phyloP scores from a whole-genome alignment of 441 rosid genomes.

The Breynia disticha region DNA sequence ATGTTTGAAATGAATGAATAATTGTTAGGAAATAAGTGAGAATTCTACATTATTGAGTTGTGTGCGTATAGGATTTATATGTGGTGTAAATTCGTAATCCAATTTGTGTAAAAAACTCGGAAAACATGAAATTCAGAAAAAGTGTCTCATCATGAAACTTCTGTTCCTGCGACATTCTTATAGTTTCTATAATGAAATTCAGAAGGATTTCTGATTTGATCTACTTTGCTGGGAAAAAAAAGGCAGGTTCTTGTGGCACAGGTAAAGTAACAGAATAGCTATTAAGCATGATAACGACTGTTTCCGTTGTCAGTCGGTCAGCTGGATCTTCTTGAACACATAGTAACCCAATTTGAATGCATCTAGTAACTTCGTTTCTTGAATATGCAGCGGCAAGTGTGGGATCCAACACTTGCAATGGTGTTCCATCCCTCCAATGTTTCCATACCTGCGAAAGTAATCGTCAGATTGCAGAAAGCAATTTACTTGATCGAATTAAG shows the following conservation, averaged over 20 bases:
- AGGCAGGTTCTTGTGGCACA: slow-evolving; percentile 25
- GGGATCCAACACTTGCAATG: slow-evolving; percentile 22
- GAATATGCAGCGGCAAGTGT: slow-evolving; percentile 16
- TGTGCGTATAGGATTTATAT: too few relatives aligned
- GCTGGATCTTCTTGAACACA: slow-evolving; percentile 41
- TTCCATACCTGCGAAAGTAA: slow-evolving; percentile 30
- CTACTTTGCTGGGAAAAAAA: slow-evolving; percentile 9
- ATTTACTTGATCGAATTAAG: not conserved
- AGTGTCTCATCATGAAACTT: slow-evolving; percentile 1
- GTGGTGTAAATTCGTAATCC: too few relatives aligned
- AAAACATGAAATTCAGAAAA: too few relatives aligned
- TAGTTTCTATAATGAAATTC: too few relatives aligned
- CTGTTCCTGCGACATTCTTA: too few relatives aligned
- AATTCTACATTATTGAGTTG: not conserved
- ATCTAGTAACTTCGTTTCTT: slow-evolving; percentile 21
- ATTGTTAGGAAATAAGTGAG: too few relatives aligned
- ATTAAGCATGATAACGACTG: slow-evolving; percentile 22
- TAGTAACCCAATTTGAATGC: slow-evolving; percentile 34
- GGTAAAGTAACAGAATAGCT: slow-evolving; percentile 18
- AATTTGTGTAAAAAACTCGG: too few relatives aligned
- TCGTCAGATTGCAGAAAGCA: not conserved
- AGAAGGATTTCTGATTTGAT: slow-evolving; percentile 4
- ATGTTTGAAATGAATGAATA: too few relatives aligned
- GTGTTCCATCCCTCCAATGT: slow-evolving; percentile 27
- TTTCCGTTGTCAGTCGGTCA: slow-evolving; percentile 35